Conservation (phyloP, 2,329 filamentous ascomycete genomes). For the Cercospora sp. region DNA sequence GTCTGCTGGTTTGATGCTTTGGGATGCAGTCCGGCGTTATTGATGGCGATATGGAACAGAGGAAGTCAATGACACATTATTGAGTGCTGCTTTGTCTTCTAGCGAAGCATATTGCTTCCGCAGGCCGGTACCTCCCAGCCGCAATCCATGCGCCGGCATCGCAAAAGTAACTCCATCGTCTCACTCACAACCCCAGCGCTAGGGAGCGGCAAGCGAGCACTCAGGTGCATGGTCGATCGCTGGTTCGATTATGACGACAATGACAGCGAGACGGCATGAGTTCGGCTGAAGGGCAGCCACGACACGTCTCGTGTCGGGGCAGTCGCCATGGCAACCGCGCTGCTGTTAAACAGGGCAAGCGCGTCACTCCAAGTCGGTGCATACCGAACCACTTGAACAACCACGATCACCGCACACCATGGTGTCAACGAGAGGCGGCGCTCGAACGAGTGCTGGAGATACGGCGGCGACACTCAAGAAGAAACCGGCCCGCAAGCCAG, state of each 20-base stretch:
- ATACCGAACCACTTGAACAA: neutral
- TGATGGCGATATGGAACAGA: neutral
- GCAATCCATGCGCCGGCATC: neutral
- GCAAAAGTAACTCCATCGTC: neutral
- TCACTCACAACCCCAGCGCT: neutral
- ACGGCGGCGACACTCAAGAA: constrained; percentile 33
- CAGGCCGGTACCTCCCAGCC: neutral
- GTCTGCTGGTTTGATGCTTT: neutral
- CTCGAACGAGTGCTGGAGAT: constrained; percentile 25
- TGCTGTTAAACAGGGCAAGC: neutral
- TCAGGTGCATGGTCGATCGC: neutral
- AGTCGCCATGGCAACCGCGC: neutral
- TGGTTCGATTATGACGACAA: neutral
- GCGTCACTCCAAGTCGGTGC: neutral
- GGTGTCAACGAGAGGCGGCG: constrained; percentile 40
- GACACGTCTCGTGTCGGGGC: too few relatives aligned
- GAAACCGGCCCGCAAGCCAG: constrained; percentile 39
- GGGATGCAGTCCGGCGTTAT: neutral
- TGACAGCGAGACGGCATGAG: neutral
- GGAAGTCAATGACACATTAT: neutral
- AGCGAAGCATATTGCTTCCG: neutral
- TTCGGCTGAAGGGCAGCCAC: neutral
- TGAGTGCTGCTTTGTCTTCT: neutral
- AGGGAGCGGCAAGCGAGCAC: neutral
- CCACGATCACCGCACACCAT: constrained; percentile 27